A percentile compares a stretch with the other conserved stretches of the same genome.
Evolutionary conservation across 345 rosid genomes (phyloP).

Genomic region (Eucalyptus erythrocorys): DNA sequence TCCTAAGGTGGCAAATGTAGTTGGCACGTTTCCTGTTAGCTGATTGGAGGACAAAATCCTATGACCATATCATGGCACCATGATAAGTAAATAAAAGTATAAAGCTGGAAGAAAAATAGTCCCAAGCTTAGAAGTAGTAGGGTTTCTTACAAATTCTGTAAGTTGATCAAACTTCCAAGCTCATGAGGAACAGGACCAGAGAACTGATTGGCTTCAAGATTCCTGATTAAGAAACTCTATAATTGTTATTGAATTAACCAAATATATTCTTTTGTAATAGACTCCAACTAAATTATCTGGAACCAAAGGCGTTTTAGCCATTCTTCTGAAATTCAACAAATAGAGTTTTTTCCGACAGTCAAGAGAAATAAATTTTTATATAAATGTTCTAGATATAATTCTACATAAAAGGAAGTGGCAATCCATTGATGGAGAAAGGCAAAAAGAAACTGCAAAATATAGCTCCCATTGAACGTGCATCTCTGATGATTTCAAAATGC

Average conservation of each 20-base stretch:
- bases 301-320: background rate
- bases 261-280: background rate
- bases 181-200: constrained; percentile 31
- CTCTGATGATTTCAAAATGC: background rate
- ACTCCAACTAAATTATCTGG: background rate
- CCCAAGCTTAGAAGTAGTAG: background rate
- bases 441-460: background rate
- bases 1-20: constrained; percentile 18
- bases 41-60: constrained; percentile 48
- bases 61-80: background rate
- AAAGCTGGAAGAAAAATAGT: background rate
- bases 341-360: background rate
- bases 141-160: constrained; percentile 29
- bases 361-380: background rate
- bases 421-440: background rate
- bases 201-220: constrained; percentile 31
- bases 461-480: background rate
- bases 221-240: constrained; percentile 6
- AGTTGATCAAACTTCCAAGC: constrained; percentile 27
- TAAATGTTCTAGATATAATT: background rate
- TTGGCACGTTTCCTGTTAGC: constrained; percentile 44
- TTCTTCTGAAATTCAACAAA: background rate
- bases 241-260: background rate
- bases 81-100: background rate
- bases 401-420: background rate